Conservation (phyloP, 75 land plant species). For the Chamaecyparis obtusa region DNA sequence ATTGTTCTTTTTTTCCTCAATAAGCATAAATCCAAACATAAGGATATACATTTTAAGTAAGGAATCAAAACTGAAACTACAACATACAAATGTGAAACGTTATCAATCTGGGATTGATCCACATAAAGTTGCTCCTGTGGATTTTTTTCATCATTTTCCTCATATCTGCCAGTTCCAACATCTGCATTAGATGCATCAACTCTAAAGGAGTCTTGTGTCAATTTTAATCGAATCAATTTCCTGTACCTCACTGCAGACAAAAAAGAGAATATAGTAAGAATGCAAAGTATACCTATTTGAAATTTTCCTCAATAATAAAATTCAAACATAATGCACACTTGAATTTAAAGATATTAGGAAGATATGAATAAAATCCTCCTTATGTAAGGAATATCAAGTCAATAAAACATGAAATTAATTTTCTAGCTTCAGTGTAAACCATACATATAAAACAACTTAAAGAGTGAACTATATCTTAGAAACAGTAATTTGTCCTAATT, state of each 20-base stretch:
- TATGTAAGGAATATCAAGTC: not conserved
- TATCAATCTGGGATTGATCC: constrained; percentile 10
- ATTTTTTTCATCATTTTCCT: constrained; percentile 24
- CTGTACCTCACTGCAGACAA: constrained; percentile 17
- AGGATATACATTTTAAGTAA: not conserved
- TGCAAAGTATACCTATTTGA: not conserved
- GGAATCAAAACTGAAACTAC: not conserved
- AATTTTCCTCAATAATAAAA: not conserved
- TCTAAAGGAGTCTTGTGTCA: constrained; percentile 14
- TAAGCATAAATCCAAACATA: not conserved
- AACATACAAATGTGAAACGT: constrained; percentile 31
- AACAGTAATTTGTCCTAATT: not conserved
- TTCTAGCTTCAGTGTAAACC: not conserved
- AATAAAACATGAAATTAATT: not conserved
- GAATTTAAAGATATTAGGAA: not conserved
- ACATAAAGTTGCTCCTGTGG: constrained; percentile 15
- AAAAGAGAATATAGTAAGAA: not conserved
- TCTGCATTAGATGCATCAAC: constrained; percentile 46
- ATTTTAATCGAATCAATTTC: not conserved
- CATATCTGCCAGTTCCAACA: constrained; percentile 46
- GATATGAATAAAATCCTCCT: not conserved
- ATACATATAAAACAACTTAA: not conserved
- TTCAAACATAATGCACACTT: not conserved
- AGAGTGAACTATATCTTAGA: not conserved
- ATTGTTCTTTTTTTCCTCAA: not conserved